Evolutionary conservation across 2,329 filamentous ascomycete species (phyloP), one percentile per base, ranked within the genome.

Genomic region (Mycogone perniciosa): DNA sequence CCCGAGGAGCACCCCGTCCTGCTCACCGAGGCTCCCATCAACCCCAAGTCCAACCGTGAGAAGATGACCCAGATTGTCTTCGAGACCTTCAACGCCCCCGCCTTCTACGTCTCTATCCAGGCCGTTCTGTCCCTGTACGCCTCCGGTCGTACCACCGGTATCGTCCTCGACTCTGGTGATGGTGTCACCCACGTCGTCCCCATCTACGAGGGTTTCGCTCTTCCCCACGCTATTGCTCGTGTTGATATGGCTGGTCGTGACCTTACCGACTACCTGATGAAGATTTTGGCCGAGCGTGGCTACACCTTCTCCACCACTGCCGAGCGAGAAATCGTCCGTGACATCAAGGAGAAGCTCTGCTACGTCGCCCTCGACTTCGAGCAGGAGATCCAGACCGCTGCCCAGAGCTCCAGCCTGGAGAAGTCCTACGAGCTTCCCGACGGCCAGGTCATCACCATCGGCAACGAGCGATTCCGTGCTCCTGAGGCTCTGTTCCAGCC

Each of bases 31-130:
- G 93, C 93, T 67, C 93, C 93, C 65, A 97, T 99, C 86, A 99
- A 99, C 86, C 93, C 93, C 76, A 97, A 97, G 85, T 95, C 89
- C 81, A 99, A 99, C 85, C 89, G 93, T 86, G 93, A 99, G 85
- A 99, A 99, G 90, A 99, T 99, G 93, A 97, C 93, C 66, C 93
- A 99, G 82, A 99, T 99, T 63, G 91, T 99, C 75, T 99, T 99
- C 82, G 93, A 99, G 86, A 99, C 93, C 67, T 99, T 99, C 86
- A 97, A 99, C 82, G 92, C 93, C 68, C 93, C 93, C 65, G 93
- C 93, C 66, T 97, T 99, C 86, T 99, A 99, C 84, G 93, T 99
- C 81, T 97, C 93, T 70, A 99, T 99, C 76, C 92, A 97, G 85
- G 93, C 93, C 73, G 93, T 99, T 62, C 84, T 99, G 67, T 99